Conservation (phyloP, 768 basidiomycete genomes). For the Cantharellus anzutake region DNA sequence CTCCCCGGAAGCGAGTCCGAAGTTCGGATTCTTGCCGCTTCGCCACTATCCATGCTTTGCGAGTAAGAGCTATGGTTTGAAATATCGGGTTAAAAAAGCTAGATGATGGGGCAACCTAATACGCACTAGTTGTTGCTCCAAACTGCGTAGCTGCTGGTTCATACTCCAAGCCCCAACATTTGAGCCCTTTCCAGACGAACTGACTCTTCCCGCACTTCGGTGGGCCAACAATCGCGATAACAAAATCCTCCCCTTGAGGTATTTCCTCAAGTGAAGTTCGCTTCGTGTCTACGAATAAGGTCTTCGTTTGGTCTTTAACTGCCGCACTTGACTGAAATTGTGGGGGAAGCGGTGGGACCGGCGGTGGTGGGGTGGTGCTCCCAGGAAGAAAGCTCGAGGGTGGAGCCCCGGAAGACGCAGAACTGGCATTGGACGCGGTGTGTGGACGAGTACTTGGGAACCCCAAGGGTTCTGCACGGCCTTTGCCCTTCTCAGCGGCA, state of each 20-base stretch:
- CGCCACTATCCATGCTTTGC: not conserved
- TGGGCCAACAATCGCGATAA: conserved; percentile 64
- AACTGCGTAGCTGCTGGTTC: not conserved
- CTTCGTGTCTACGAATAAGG: not conserved
- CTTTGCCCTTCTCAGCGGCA: not conserved
- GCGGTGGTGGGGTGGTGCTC: not conserved
- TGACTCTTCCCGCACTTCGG: conserved; percentile 70
- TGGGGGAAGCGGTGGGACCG: not conserved
- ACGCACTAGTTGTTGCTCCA: not conserved
- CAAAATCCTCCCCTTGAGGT: conserved; percentile 9
- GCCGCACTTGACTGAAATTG: not conserved
- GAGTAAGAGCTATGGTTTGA: not conserved
- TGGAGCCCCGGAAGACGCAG: not conserved
- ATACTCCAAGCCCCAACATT: conserved; percentile 23
- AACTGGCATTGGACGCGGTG: not conserved
- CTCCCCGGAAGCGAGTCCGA: not conserved
- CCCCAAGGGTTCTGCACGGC: not conserved
- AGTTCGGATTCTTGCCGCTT: not conserved
- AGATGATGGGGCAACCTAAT: not conserved
- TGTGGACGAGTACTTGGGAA: not conserved
- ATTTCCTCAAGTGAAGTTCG: not conserved
- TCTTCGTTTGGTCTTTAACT: not conserved
- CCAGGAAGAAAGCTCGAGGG: not conserved
- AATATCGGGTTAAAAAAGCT: not conserved
- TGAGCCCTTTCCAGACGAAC: conserved; percentile 59